Base-by-base conservation (phyloP, 106 monocot genomes). In the Acorus calamus region DNA sequence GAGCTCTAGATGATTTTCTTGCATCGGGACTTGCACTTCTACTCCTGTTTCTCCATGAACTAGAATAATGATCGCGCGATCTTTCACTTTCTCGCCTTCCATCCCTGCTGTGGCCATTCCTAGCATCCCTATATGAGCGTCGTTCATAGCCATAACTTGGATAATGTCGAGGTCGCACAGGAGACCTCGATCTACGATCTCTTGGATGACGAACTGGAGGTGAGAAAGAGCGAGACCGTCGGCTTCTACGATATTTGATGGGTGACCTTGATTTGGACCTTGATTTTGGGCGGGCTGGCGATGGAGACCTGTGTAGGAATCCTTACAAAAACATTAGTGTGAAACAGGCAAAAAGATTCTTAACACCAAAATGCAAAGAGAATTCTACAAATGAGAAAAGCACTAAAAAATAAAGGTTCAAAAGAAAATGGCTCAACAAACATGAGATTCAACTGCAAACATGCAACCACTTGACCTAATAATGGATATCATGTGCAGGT, bases 221-320 rank as follows among this genome's bases (percentile, higher is more conserved):
- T 6, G 92, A 98, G 48, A 74, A 73, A 44, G 98, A 92, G 0
- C 73, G 76, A 59, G 92, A 98, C 43, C 88, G 67, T 67, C 88
- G 74, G 44, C 70, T 71, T 52, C 80, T 56, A 11, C 77, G 84
- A 62, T 85, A 86, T 57, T 73, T 92, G 46, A 85, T 81, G 42
- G 98, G 98, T 50, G 98, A 90, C 49, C 78, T 72, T 63, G 96
- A 98, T 62, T 71, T 80, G 44, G 91, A 91, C 52, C 79, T 91
- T 9, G 87, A 79, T 69, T 65, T 79, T 14, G 43, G 79, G 6
- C 57, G 69, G 41, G 69, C 5, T 7, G 79, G 68, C 65, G 82
- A 78, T 67, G 87, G 80, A 3, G 96, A 98, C 76, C 96, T 98
- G 51, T 5, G 51, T 28, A 28, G 28, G 28, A 28, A 28, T 28